Base-by-base conservation (phyloP, 768 basidiomycete species). In the Rossbeevera mucosa region DNA sequence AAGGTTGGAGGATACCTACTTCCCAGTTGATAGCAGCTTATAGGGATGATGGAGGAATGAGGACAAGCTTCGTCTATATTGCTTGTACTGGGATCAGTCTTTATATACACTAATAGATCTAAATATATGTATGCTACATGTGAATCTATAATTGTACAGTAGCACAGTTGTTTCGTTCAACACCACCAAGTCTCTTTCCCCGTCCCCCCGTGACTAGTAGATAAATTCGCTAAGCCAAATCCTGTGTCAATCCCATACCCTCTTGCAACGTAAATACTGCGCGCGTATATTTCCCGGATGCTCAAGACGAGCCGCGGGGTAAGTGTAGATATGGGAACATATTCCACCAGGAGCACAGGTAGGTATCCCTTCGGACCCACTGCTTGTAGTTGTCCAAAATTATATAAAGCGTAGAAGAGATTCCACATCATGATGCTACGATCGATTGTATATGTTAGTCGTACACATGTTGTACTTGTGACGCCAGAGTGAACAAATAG, bases 381-480 rank as follows among this genome's bases (percentile, higher is more conserved):
- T 1, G 0, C 0, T 8, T 16, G n/a, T 16, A 33, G 7, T 7
- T 0, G 5, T n/a, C 31, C 31, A 33, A n/a, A 7, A 16, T 33
- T 16, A n/a, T 2, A 16, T 8, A 33, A 33, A n/a, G 31, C 2
- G 16, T 2, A n/a, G 16, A 33, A 2, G 31, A 33, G 8, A n/a
- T 33, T 33, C 16, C 7, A 33, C 31, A 33, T n/a, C 16, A 33
- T 14, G 31, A 33, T 33, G 31, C 31, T 33, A 4, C 14, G 14
- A 31, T n/a, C 33, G 33, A 36, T n/a, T 2, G 33, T 33, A 36
- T 8, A 7, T 4, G n/a, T 33, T 33, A 33, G 33, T n/a, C n/a
- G n/a, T 33, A n/a, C n/a, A 16, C 33, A 33, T 33, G 9, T 9
- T 2, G 13, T n/a, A 36, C n/a, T n/a, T n/a, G n/a, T n/a, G 7